Conservation (phyloP, 225 moss, liverwort and hornwort genomes). For the Polytrichum formosum region DNA sequence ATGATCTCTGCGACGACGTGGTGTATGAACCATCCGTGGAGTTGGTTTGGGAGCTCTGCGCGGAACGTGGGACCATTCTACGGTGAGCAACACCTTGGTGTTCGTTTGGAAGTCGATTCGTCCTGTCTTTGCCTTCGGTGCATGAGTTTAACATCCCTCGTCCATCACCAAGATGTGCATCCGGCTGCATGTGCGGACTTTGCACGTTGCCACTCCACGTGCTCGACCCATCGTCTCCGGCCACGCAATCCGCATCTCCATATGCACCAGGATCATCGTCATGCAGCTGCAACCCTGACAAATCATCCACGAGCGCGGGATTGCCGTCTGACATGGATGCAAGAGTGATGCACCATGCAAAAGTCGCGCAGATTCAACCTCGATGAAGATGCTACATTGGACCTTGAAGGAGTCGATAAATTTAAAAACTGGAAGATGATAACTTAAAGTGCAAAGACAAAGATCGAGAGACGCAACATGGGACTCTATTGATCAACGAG, state of each 20-base stretch:
- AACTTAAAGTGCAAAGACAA: too few relatives aligned
- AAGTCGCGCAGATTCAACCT: too few relatives aligned
- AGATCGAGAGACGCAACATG: too few relatives aligned
- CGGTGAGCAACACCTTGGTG: neutral
- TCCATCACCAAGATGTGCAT: neutral
- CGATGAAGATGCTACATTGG: too few relatives aligned
- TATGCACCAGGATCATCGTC: neutral
- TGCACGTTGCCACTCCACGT: neutral
- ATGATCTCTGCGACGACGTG: conserved; percentile 8
- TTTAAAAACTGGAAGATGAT: too few relatives aligned
- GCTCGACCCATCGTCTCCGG: neutral
- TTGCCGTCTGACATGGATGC: conserved; percentile 4
- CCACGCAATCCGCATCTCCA: neutral
- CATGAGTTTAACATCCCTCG: neutral
- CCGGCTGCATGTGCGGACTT: neutral
- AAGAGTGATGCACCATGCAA: too few relatives aligned
- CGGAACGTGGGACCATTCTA: conserved; percentile 7
- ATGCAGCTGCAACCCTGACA: neutral
- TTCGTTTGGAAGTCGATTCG: neutral
- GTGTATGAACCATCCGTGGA: conserved; percentile 10
- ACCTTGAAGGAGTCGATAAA: too few relatives aligned
- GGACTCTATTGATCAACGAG: too few relatives aligned
- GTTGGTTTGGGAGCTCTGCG: conserved; percentile 10
- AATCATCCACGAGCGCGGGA: neutral
- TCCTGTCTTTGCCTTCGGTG: neutral